phyloP scores from a whole-genome alignment of 345 rosid species.

The Eucalyptus coolabah region DNA sequence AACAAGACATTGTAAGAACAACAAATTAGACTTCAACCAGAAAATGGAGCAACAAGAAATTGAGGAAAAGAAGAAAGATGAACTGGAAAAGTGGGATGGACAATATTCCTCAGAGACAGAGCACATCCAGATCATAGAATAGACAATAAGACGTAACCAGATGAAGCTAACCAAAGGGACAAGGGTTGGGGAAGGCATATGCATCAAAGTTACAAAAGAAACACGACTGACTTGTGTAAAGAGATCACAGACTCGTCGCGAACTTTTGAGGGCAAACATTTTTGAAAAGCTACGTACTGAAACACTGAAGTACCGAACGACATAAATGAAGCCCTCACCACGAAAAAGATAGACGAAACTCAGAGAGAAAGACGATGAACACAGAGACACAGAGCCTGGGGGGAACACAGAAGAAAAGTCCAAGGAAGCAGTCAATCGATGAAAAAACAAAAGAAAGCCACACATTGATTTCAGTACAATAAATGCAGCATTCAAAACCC shows the following conservation, averaged over 20 bases:
- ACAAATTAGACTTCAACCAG: neutral
- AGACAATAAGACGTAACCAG: neutral
- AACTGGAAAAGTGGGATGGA: neutral
- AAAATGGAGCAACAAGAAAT: neutral
- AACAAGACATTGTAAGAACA: neutral
- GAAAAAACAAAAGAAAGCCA: conserved; percentile 3
- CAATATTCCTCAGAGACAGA: neutral
- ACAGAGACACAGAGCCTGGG: conserved; percentile 8
- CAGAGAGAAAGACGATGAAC: conserved; percentile 1
- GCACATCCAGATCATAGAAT: conserved; percentile 16
- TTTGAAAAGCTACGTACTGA: neutral
- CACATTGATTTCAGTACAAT: conserved; percentile 54
- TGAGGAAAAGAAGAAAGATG: conserved; percentile 1
- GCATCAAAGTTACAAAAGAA: neutral
- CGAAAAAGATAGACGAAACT: conserved; percentile 2
- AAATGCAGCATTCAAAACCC: conserved; percentile 29
- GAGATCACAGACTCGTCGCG: neutral
- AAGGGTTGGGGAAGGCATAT: neutral
- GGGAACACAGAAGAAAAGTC: neutral
- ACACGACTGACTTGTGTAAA: neutral
- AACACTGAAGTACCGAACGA: conserved; percentile 9
- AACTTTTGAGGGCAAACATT: neutral
- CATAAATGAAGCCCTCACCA: conserved; percentile 1
- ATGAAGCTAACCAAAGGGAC: neutral
- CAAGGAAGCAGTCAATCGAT: conserved; percentile 44